Evolutionary conservation across 371 early-diverging fungal genomes (phyloP).

Genomic region (Circinella umbellata): DNA sequence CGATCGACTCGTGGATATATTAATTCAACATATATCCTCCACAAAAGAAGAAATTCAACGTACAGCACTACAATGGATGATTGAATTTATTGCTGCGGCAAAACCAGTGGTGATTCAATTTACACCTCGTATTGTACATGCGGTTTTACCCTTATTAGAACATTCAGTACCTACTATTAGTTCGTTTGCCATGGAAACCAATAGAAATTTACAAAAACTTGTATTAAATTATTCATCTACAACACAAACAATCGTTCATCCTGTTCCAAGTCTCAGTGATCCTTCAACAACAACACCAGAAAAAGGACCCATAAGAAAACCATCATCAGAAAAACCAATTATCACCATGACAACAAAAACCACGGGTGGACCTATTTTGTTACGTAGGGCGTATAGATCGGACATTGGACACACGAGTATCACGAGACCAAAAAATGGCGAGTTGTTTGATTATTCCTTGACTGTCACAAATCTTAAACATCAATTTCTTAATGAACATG

Average conservation of each 20-base stretch:
- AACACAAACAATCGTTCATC: neutral
- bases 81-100: slow-evolving; percentile 80
- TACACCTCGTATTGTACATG: slow-evolving; percentile 72
- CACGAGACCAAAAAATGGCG: slow-evolving; percentile 25
- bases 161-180: slow-evolving; percentile 69
- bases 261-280: slow-evolving; percentile 9
- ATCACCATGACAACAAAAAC: neutral
- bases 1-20: slow-evolving; percentile 74
- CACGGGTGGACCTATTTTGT: neutral
- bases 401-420: neutral
- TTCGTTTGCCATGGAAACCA: slow-evolving; percentile 72
- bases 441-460: slow-evolving; percentile 76
- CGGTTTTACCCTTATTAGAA: slow-evolving; percentile 79
- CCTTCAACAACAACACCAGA: neutral
- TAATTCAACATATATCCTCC: slow-evolving; percentile 77
- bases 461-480: slow-evolving; percentile 77
- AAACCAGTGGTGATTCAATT: slow-evolving; percentile 76
- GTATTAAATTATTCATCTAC: slow-evolving; percentile 51
- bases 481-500: slow-evolving; percentile 82
- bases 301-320: neutral
- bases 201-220: slow-evolving; percentile 70
- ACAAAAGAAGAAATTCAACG: slow-evolving; percentile 85
- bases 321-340: neutral
- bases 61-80: slow-evolving; percentile 86
- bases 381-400: slow-evolving; percentile 6